Conservation (phyloP, 176 grass and related monocot species). For the Otatea glauca region DNA sequence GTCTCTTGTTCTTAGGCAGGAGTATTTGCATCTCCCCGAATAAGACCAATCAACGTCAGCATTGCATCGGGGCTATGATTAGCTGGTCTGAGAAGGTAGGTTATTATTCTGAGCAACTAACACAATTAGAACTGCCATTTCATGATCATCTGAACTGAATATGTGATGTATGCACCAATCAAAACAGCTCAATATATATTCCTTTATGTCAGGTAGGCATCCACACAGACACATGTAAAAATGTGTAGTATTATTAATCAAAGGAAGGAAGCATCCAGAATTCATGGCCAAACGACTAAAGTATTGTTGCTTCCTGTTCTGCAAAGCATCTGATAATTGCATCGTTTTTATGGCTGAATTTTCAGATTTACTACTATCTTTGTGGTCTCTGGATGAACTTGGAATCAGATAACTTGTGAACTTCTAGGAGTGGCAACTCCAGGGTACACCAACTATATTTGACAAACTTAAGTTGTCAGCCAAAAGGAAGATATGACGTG, state of each 20-base stretch:
- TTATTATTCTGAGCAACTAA: constrained; percentile 18
- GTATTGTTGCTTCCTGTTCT: neutral
- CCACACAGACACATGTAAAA: neutral
- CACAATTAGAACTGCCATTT: neutral
- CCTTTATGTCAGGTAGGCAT: neutral
- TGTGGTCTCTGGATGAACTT: neutral
- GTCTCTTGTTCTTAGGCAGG: neutral
- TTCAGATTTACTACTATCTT: neutral
- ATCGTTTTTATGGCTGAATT: neutral
- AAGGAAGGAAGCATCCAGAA: neutral
- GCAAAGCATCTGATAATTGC: neutral
- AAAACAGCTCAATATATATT: neutral
- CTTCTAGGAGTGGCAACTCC: constrained; percentile 13
- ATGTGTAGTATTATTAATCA: neutral
- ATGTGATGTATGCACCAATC: neutral
- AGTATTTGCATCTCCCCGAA: neutral
- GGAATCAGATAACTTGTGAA: constrained; percentile 3
- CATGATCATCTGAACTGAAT: neutral
- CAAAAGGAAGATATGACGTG: constrained; percentile 13
- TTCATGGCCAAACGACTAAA: neutral
- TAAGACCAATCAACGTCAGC: neutral
- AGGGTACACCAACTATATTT: neutral
- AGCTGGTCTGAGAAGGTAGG: constrained; percentile 19
- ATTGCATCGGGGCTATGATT: neutral
- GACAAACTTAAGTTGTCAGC: neutral